Evolutionary conservation across 441 rosid genomes (phyloP), one percentile per base, ranked within the genome.

Genomic region (Heliophila coronopifolia): DNA sequence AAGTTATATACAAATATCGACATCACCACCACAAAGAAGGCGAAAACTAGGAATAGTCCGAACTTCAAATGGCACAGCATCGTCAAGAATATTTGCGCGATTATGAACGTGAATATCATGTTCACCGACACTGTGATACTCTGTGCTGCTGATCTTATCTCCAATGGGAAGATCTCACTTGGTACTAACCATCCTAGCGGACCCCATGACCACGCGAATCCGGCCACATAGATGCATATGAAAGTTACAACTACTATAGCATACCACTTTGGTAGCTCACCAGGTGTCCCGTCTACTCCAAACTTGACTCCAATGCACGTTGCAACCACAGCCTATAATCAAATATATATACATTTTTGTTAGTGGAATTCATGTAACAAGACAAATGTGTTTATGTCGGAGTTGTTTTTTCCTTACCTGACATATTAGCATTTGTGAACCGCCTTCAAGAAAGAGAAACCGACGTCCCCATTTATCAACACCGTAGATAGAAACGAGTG

Each of bases 181-280:
- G 89, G 78, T 14, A 81, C 75, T 27, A 84, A 61, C 86, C 89
- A 84, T 6, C 86, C 84, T 17, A 84, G 25, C 0, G 86, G 86
- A 4, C 94, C 90, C 94, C 90, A 79, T 0, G 94, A 84, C 83
- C 81, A 76, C 1, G 74, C 84, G 36, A 82, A 85, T 23, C 82
- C 91, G 4, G 77, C 66, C 6, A 72, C 81, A 3, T 74, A 85
- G 7, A 73, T 49, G 44, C 88, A 68, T 26, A 82, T 74, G 27
- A 85, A 47, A 0, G 73, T 36, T 56, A 82, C 49, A 33, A 82
- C 74, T 7, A 72, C 24, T 19, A 58, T 59, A 9, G 81, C 84
- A 43, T 81, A 68, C 63, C 64, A 72, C 49, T 63, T 61, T 12
- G 72, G 72, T 18, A 68, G 56, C 54, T 62, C 64, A 31, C 70